Evolutionary conservation across 345 rosid species (phyloP).

Genomic region (Streptanthus diversifolius): DNA sequence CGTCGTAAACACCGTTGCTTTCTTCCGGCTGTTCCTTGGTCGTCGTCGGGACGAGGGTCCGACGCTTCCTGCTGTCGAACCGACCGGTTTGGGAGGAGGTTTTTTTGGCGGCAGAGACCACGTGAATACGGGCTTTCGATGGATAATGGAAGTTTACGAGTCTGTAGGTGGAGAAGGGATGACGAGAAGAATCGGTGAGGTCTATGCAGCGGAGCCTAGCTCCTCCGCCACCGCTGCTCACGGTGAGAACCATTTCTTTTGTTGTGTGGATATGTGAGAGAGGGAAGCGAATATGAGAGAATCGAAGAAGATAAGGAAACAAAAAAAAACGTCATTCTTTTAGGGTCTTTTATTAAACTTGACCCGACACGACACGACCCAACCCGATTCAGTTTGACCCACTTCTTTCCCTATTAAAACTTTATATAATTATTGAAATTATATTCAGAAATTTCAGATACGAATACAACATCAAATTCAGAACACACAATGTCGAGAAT

Average conservation of each 20-base stretch:
- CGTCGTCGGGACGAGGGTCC: constrained; percentile 42
- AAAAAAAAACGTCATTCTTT: neutral
- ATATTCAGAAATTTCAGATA: neutral
- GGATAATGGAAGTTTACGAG: constrained; percentile 30
- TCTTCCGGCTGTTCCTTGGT: constrained; percentile 29
- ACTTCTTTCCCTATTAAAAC: neutral
- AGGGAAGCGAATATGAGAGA: constrained; percentile 21
- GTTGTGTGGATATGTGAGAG: constrained; percentile 35
- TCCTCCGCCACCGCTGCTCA: constrained; percentile 42
- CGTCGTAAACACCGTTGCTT: neutral
- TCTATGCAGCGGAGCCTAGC: constrained; percentile 35
- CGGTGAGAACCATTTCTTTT: constrained; percentile 47
- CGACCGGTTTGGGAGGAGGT: constrained; percentile 59
- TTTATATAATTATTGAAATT: neutral
- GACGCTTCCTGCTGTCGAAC: constrained; percentile 62
- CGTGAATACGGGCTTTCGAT: constrained; percentile 34
- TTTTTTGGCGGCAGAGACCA: constrained; percentile 61
- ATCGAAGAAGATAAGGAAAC: constrained; percentile 25
- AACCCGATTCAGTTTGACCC: neutral
- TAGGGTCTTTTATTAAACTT: neutral
- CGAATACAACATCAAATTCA: too few species aligned
- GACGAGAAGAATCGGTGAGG: constrained; percentile 17
- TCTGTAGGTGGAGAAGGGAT: constrained; percentile 3
- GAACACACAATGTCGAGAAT: too few species aligned
- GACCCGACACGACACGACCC: constrained; percentile 2